Conservation (phyloP, 768 basidiomycete genomes). For the Tulasnella calospora region DNA sequence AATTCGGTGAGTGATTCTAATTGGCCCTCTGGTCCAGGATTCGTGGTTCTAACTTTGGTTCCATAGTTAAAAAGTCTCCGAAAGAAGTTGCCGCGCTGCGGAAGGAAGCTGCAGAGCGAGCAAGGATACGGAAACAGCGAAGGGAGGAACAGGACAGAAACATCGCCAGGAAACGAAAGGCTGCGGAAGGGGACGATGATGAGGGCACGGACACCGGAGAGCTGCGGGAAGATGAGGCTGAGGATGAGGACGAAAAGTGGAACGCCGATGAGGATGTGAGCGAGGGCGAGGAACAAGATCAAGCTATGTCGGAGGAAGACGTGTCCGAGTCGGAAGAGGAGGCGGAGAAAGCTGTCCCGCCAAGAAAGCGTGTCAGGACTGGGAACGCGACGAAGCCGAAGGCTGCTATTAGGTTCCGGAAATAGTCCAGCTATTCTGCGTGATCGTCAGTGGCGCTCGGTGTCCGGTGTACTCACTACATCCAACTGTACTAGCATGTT, state of each 20-base stretch:
- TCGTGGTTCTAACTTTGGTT: neutral
- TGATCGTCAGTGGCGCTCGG: neutral
- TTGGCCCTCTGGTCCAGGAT: neutral
- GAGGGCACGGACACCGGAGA: slow-evolving; percentile 37
- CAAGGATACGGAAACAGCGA: slow-evolving; percentile 67
- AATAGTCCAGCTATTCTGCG: slow-evolving; percentile 5
- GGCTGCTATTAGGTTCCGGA: slow-evolving; percentile 1
- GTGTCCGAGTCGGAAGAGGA: slow-evolving; percentile 18
- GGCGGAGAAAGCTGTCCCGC: slow-evolving; percentile 13
- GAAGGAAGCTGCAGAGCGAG: slow-evolving; percentile 70
- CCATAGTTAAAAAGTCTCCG: slow-evolving; percentile 84
- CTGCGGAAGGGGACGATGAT: slow-evolving; percentile 32
- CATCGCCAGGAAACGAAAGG: slow-evolving; percentile 72
- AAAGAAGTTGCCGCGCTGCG: slow-evolving; percentile 63
- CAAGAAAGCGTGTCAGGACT: slow-evolving; percentile 11
- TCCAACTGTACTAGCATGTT: neutral
- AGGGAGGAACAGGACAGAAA: slow-evolving; percentile 89
- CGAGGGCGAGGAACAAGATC: slow-evolving; percentile 36
- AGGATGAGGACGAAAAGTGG: slow-evolving; percentile 39
- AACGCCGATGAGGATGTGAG: slow-evolving; percentile 41
- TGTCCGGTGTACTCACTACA: neutral
- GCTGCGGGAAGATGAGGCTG: slow-evolving; percentile 38
- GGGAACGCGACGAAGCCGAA: slow-evolving; percentile 18
- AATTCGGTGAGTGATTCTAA: slow-evolving; percentile 58
- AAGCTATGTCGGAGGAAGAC: slow-evolving; percentile 20